These are phyloP conservation scores for Xylaria sp. DNA, from an alignment of 2,329 filamentous ascomycete species.

Conservation along the genomic window DNA sequence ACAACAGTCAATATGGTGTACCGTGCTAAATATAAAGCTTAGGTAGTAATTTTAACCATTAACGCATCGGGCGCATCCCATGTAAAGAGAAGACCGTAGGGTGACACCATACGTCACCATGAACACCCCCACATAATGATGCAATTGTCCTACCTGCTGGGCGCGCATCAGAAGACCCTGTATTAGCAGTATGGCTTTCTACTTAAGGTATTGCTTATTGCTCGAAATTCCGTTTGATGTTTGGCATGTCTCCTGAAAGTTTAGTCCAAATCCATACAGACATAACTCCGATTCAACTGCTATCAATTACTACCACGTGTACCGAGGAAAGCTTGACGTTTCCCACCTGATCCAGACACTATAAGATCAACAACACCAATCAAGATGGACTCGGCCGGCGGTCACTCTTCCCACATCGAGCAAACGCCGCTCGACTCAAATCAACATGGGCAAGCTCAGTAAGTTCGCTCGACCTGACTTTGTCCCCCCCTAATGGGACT, in stretches of 20 bases:
- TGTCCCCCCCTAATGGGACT: not conserved
- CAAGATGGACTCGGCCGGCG: conserved; percentile 42
- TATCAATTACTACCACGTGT: conserved; percentile 4
- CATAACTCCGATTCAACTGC: not conserved
- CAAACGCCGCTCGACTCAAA: conserved; percentile 40
- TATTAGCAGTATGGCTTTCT: too few species aligned
- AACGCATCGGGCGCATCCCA: not conserved
- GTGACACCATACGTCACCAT: conserved; percentile 42
- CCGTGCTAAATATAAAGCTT: not conserved
- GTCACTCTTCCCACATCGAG: conserved; percentile 39
- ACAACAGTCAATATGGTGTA: too few species aligned
- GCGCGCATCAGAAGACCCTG: too few species aligned
- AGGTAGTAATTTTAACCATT: not conserved
- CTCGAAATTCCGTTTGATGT: not conserved
- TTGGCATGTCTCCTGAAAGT: not conserved
- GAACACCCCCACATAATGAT: conserved; percentile 35
- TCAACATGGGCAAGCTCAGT: conserved; percentile 42
- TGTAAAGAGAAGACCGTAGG: not conserved
- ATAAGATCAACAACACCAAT: not conserved
- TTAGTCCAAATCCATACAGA: not conserved
- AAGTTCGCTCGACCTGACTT: conserved; percentile 19
- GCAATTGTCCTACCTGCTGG: conserved; percentile 16
- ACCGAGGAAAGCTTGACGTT: not conserved
- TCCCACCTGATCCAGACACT: not conserved
- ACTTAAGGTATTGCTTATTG: too few species aligned